phyloP scores from a whole-genome alignment of 371 early-diverging fungal species.

The Mucor circinelloides region DNA sequence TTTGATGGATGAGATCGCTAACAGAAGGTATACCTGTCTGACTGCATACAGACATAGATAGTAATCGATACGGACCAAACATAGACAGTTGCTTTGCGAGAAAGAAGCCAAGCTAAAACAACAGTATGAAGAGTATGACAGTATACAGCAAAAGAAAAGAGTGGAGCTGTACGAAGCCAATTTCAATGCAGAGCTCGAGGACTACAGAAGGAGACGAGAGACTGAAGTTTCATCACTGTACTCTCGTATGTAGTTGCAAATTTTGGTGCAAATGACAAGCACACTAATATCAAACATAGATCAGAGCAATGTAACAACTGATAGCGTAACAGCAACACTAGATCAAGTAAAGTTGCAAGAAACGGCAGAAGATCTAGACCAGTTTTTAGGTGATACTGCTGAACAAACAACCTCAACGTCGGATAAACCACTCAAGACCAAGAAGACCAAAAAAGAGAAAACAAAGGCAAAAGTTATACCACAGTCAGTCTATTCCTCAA shows the following conservation, averaged over 20 bases:
- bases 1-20: slow-evolving; percentile 6
- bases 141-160: slow-evolving; percentile 33
- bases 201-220: slow-evolving; percentile 44
- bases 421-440: slow-evolving; percentile 1
- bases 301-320: neutral
- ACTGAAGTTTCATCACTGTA: slow-evolving; percentile 46
- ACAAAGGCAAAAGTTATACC: neutral
- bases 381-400: slow-evolving; percentile 22
- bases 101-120: slow-evolving; percentile 28
- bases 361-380: slow-evolving; percentile 22
- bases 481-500: neutral
- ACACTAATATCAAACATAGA: neutral
- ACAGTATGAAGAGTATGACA: slow-evolving; percentile 36
- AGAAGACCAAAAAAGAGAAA: neutral
- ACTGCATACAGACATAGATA: neutral
- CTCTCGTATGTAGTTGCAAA: slow-evolving; percentile 17
- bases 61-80: neutral
- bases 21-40: neutral
- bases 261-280: neutral
- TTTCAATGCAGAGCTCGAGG: slow-evolving; percentile 50
- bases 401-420: neutral
- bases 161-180: slow-evolving; percentile 46
- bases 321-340: slow-evolving; percentile 16
- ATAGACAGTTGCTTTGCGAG: slow-evolving; percentile 17
- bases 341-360: slow-evolving; percentile 26